A percentile compares a stretch with the other conserved stretches of the same genome.
Evolutionary conservation across 306 rosid species (phyloP).

Genomic region (Lathyrus tuberosus): DNA sequence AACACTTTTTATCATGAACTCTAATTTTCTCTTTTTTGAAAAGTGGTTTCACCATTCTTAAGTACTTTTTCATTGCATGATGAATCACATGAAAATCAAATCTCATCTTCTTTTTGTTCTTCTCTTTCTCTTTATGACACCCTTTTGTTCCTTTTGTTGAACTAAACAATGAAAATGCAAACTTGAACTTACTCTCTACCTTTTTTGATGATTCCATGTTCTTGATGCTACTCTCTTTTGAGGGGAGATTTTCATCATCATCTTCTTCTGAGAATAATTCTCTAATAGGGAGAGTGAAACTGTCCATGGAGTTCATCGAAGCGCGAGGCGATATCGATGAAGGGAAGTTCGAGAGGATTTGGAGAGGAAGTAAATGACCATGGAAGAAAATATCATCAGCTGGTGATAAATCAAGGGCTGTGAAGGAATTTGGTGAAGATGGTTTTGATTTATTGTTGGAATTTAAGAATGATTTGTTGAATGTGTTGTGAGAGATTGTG

Average conservation of each 20-base stretch:
- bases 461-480: conserved; percentile 44
- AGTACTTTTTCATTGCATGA: conserved; percentile 64
- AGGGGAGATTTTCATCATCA: conserved; percentile 35
- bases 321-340: conserved; percentile 67
- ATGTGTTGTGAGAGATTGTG: conserved; percentile 74
- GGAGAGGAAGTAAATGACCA: conserved; percentile 95
- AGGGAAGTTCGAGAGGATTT: conserved; percentile 77
- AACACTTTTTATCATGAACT: conserved; percentile 40
- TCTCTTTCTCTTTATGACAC: conserved; percentile 47
- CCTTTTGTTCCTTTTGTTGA: conserved; percentile 57
- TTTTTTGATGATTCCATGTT: conserved; percentile 29
- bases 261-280: conserved; percentile 42
- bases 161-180: conserved; percentile 62
- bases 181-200: conserved; percentile 58
- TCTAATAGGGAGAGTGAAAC: conserved; percentile 67
- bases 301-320: conserved; percentile 72
- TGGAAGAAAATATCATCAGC: conserved; percentile 98
- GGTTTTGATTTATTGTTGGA: conserved; percentile 46
- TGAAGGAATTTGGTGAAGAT: conserved; percentile 42
- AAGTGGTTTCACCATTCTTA: conserved; percentile 60
- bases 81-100: conserved; percentile 63
- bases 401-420: conserved; percentile 81
- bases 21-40: conserved; percentile 59
- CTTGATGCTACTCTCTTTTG: conserved; percentile 32
- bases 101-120: conserved; percentile 46